Evolutionary conservation across 2,329 filamentous ascomycete genomes (phyloP), one percentile per base, ranked within the genome.

Genomic region (Xylariales sp.): DNA sequence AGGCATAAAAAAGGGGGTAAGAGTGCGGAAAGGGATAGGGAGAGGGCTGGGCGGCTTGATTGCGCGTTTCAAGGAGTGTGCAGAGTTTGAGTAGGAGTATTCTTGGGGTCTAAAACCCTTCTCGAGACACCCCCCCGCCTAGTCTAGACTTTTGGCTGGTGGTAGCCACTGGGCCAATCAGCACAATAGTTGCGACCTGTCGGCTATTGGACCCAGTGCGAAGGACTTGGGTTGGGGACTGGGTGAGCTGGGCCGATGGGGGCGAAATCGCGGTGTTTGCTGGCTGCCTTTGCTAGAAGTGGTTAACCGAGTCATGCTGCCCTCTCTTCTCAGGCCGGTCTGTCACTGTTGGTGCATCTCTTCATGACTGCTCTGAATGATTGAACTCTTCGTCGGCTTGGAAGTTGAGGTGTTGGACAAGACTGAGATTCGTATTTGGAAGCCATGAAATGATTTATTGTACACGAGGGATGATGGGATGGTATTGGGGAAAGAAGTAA

Each of bases 61-160:
- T 72, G 67, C 69, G 73, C 72, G 75, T 76, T 76, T 76, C 74
- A 76, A 74, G 72, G 74, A 74, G 73, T 23, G 73, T 71, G 71
- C 68, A 72, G 71, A 68, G 60, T 71, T 63, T 70, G 65, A 69
- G 69, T 72, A 66, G 72, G 64, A 45, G 49, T 28, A 28, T 43
- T 14, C 64, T 72, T 72, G 70, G 74, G 72, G 73, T 75, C 73
- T 72, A 73, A 76, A 75, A 74, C 69, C 61, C 68, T 69, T 54
- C 69, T 64, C 57, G 65, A 59, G 45, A 67, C 70, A 73, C 70
- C 68, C 71, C 53, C 23, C 73, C 67, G 41, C 43, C 59, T 55
- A 65, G 57, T 67, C 64, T 64, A 67, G 67, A 69, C 64, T 54
- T 52, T 52, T 39, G 58, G 43, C 43, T 46, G 59, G 55, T 32